Conservation (phyloP, 306 rosid genomes). For the Castanopsis chinensis region DNA sequence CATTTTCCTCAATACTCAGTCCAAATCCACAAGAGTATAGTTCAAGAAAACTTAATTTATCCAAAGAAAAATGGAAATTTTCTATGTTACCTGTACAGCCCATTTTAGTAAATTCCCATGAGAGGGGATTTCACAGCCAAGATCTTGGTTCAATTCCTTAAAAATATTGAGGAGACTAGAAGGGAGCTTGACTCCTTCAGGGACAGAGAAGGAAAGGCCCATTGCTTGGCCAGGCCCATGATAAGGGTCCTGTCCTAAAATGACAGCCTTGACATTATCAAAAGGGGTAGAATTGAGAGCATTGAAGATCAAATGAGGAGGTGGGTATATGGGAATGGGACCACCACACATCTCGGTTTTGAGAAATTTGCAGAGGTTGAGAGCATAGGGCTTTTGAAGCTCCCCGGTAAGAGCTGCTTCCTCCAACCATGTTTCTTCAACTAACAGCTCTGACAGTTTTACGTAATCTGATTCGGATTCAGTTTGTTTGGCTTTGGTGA, state of each 20-base stretch:
- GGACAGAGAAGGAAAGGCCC: constrained; percentile 98
- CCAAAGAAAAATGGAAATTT: too few relatives aligned
- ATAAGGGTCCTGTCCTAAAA: constrained; percentile 98
- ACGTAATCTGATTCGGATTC: constrained; percentile 22
- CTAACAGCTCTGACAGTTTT: constrained; percentile 71
- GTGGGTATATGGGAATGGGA: constrained; percentile 60
- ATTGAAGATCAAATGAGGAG: constrained; percentile 76
- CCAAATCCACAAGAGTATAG: too few relatives aligned
- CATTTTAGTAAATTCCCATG: constrained; percentile 86
- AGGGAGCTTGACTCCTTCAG: constrained; percentile 81
- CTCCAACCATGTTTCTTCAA: constrained; percentile 76
- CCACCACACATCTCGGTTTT: constrained; percentile 48
- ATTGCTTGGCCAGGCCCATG: constrained; percentile 98
- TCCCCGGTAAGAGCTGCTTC: constrained; percentile 51
- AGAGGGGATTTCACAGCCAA: constrained; percentile 80
- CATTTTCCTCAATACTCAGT: too few relatives aligned
- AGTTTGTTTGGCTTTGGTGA: constrained; percentile 46
- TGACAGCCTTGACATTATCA: constrained; percentile 66
- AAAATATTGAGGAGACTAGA: constrained; percentile 84
- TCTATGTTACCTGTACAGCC: constrained; percentile 72
- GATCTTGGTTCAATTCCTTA: constrained; percentile 80
- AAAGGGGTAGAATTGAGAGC: constrained; percentile 92
- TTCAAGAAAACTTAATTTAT: too few relatives aligned
- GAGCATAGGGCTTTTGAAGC: constrained; percentile 66
- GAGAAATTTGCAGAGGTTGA: constrained; percentile 61